Evolutionary conservation across 495 filamentous ascomycete species (phyloP).

Genomic region (Oleoguttula mirabilis): DNA sequence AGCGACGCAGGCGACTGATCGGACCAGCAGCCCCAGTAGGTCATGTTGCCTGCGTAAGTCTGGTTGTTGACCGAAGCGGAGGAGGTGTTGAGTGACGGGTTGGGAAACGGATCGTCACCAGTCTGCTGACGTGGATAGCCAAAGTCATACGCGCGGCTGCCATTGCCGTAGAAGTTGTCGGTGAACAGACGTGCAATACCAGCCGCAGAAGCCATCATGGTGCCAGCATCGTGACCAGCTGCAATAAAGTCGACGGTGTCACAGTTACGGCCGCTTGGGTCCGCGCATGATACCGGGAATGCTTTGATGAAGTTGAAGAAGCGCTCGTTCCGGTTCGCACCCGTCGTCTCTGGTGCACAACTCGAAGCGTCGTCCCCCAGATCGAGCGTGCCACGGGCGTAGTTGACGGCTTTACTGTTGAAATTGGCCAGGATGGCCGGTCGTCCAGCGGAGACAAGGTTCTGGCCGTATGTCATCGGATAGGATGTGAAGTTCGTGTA

Average conservation of each 20-base stretch:
- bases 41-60: conserved; percentile 18
- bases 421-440: conserved; percentile 14
- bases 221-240: conserved; percentile 15
- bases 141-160: conserved; percentile 14
- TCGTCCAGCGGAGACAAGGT: conserved; percentile 12
- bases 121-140: conserved; percentile 17
- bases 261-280: conserved; percentile 11
- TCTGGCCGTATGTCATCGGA: conserved; percentile 16
- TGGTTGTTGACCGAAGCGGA: conserved; percentile 4
- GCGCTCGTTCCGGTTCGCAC: conserved; percentile 19
- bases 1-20: conserved; percentile 11
- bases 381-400: conserved; percentile 12
- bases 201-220: conserved; percentile 16
- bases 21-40: conserved; percentile 18
- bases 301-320: conserved; percentile 20
- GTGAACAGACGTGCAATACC: conserved; percentile 20
- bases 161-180: conserved; percentile 19
- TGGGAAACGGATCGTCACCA: conserved; percentile 19
- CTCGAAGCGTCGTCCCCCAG: conserved; percentile 16
- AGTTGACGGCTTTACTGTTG: conserved; percentile 15
- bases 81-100: conserved; percentile 3
- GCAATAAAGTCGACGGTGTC: conserved; percentile 19
- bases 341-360: conserved; percentile 16
- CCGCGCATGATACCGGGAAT: conserved; percentile 12
- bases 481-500: conserved; percentile 15